phyloP scores from a whole-genome alignment of 2,329 filamentous ascomycete species.

The Calcarisporium arbuscula region DNA sequence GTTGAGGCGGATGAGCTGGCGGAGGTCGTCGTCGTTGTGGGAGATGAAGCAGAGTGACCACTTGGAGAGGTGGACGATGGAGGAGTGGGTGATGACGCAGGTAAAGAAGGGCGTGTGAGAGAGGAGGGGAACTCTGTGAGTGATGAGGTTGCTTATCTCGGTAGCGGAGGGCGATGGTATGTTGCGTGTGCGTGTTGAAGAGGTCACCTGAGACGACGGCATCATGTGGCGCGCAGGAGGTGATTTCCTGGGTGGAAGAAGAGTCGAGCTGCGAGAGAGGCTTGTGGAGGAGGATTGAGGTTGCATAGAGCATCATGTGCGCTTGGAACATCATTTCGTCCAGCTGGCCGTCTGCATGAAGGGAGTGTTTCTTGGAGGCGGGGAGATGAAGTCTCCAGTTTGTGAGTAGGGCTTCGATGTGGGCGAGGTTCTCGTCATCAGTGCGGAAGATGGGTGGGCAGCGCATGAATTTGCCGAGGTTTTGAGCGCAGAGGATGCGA shows the following conservation, averaged over 20 bases:
- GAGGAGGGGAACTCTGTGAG: conserved; percentile 64
- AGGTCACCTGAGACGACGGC: conserved; percentile 40
- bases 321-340: conserved; percentile 93
- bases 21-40: conserved; percentile 58
- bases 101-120: conserved; percentile 81
- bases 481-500: conserved; percentile 72
- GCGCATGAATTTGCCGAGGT: conserved; percentile 69
- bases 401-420: conserved; percentile 47
- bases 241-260: conserved; percentile 51
- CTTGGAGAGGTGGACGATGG: conserved; percentile 74
- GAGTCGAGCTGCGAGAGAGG: conserved; percentile 70
- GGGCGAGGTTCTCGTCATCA: conserved; percentile 45
- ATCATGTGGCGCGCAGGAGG: conserved; percentile 59
- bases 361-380: conserved; percentile 59
- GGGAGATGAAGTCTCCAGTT: conserved; percentile 82
- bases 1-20: conserved; percentile 71
- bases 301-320: conserved; percentile 66
- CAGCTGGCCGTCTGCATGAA: conserved; percentile 62
- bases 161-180: conserved; percentile 75
- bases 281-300: conserved; percentile 70
- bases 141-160: conserved; percentile 68
- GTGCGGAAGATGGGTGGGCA: conserved; percentile 45
- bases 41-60: conserved; percentile 61
- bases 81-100: conserved; percentile 70
- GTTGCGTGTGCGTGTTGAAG: conserved; percentile 66